A percentile compares a stretch with the other conserved stretches of the same genome.
Conservation (phyloP, 106 monocot genomes). For the Dendrobium nobile region DNA sequence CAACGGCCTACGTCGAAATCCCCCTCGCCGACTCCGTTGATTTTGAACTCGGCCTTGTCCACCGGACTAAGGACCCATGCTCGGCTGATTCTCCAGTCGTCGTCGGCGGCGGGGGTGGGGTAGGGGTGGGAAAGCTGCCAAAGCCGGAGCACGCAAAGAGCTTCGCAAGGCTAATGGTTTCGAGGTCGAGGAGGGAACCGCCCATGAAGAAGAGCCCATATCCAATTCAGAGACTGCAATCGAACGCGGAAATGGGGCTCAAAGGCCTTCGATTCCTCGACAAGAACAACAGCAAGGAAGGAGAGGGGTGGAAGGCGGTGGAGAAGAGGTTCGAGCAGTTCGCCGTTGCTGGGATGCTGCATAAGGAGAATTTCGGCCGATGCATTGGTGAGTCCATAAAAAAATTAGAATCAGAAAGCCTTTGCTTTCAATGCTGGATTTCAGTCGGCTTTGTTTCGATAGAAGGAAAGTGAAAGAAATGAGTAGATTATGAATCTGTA, state of each 20-base stretch:
- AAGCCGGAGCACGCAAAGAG: neutral
- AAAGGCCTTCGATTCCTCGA: constrained; percentile 73
- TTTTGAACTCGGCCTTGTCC: neutral
- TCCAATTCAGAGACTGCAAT: constrained; percentile 21
- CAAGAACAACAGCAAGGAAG: constrained; percentile 47
- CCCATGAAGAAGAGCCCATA: neutral
- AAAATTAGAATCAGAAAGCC: neutral
- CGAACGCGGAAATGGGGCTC: constrained; percentile 45
- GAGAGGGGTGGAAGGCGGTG: constrained; percentile 53
- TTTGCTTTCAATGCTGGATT: no score
- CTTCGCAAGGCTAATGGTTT: neutral
- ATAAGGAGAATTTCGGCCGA: constrained; percentile 64
- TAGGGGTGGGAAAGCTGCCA: neutral
- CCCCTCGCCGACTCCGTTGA: neutral
- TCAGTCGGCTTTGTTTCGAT: no score
- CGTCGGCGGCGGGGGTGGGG: neutral
- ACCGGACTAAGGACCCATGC: neutral
- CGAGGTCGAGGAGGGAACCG: neutral
- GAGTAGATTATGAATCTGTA: neutral
- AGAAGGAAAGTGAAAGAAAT: no score
- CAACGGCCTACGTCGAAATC: neutral
- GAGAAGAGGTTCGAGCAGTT: constrained; percentile 64
- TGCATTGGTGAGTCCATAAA: constrained; percentile 63
- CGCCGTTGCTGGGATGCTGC: constrained; percentile 31
- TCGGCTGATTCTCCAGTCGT: neutral